Evolutionary conservation across 148 eudicot species (phyloP).

Genomic region (Cornus controversa): DNA sequence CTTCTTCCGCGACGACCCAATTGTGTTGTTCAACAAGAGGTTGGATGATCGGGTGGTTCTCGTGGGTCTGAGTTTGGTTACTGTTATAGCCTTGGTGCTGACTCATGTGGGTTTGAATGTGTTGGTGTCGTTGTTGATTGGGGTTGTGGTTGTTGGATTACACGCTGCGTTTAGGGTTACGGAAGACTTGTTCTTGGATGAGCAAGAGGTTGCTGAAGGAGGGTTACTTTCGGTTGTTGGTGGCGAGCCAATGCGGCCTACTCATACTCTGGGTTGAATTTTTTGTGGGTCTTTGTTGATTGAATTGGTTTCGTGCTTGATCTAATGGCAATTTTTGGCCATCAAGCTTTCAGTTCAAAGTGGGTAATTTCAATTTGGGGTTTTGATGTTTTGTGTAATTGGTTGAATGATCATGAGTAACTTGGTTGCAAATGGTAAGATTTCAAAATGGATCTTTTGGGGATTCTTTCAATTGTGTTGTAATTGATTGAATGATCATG

Average conservation of each 20-base stretch:
- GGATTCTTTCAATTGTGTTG: too few species aligned
- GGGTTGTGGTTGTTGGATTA: slow-evolving; percentile 35
- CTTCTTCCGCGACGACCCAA: slow-evolving; percentile 43
- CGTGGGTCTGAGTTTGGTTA: slow-evolving; percentile 34
- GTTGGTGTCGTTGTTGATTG: slow-evolving; percentile 43
- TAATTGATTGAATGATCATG: neutral
- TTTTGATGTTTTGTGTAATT: neutral
- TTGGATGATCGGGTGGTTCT: slow-evolving; percentile 60
- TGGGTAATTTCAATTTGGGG: neutral
- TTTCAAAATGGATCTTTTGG: too few species aligned
- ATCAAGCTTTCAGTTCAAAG: neutral
- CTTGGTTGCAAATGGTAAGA: too few species aligned
- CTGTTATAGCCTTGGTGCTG: slow-evolving; percentile 51
- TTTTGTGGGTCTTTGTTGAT: neutral
- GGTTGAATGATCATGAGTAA: neutral
- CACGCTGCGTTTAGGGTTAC: slow-evolving; percentile 53
- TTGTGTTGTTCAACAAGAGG: slow-evolving; percentile 22
- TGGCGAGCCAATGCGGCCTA: slow-evolving; percentile 34
- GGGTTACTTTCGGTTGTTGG: slow-evolving; percentile 55
- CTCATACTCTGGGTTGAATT: slow-evolving; percentile 29
- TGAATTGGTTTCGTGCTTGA: neutral
- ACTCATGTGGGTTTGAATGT: slow-evolving; percentile 67
- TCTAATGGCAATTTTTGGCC: neutral
- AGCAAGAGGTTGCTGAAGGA: slow-evolving; percentile 43
- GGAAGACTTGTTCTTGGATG: slow-evolving; percentile 67